These are phyloP conservation scores for Physcia stellaris DNA, from an alignment of 495 filamentous ascomycete species.

Conservation along the genomic window DNA sequence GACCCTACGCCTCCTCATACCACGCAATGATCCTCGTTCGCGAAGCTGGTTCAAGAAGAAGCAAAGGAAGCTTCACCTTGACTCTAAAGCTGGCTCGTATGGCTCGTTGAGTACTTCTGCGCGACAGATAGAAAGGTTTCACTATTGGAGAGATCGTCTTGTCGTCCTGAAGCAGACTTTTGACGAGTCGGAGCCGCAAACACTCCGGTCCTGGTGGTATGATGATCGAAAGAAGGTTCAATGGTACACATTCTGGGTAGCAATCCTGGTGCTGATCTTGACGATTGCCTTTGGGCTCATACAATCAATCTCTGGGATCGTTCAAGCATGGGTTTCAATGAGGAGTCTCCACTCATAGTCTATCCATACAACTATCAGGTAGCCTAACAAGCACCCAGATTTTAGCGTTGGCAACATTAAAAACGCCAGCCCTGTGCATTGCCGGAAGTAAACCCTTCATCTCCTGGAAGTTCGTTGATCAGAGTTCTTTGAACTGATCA, in stretches of 20 bases:
- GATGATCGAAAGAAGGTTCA: slow-evolving; percentile 35
- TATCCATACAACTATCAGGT: too few species aligned
- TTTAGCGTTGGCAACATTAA: too few species aligned
- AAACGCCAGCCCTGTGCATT: too few species aligned
- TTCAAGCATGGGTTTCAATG: slow-evolving; percentile 27
- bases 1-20: slow-evolving; percentile 33
- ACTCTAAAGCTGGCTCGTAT: slow-evolving; percentile 14
- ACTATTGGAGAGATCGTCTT: slow-evolving; percentile 37
- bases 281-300: slow-evolving; percentile 38
- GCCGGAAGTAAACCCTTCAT: too few species aligned
- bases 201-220: slow-evolving; percentile 34
- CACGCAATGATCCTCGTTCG: slow-evolving; percentile 17
- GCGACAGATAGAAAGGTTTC: slow-evolving; percentile 30
- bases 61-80: slow-evolving; percentile 13
- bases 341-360: too few species aligned
- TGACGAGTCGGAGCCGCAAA: slow-evolving; percentile 34
- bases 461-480: too few species aligned
- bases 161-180: slow-evolving; percentile 36
- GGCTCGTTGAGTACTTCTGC: slow-evolving; percentile 19
- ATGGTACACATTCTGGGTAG: slow-evolving; percentile 45
- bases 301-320: slow-evolving; percentile 31
- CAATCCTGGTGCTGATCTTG: slow-evolving; percentile 29
- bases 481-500: too few species aligned
- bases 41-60: slow-evolving; percentile 20
- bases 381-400: too few species aligned